Conservation (phyloP, 163 green algal genomes). For the Scenedesmus sp. region DNA sequence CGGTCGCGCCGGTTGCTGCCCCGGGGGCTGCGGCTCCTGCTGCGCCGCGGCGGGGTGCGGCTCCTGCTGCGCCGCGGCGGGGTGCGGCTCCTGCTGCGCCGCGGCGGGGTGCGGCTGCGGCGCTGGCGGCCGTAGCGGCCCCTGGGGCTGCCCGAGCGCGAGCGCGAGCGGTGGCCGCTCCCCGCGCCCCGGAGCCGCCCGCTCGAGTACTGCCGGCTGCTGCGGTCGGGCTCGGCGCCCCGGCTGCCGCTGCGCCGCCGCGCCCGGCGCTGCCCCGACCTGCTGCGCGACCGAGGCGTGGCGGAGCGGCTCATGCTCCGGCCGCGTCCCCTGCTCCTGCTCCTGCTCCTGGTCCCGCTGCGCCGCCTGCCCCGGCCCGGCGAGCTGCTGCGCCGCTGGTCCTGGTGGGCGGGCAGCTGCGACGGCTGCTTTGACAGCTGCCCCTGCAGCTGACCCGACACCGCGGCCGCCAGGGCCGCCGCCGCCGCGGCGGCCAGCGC, state of each 20-base stretch:
- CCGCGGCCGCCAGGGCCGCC: not conserved
- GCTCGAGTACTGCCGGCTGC: too few relatives aligned
- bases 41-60: not conserved
- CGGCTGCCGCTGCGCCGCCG: too few relatives aligned
- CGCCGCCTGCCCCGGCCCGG: conserved; percentile 2
- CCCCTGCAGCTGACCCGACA: conserved; percentile 9
- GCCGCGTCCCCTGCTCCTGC: not conserved
- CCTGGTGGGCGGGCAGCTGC: not conserved
- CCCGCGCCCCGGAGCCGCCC: too few relatives aligned
- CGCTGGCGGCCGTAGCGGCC: not conserved
- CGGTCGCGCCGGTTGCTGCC: conserved; percentile 3
- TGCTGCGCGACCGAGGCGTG: too few relatives aligned
- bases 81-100: conserved; percentile 13
- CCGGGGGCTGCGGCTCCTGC: not conserved
- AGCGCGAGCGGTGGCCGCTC: too few relatives aligned
- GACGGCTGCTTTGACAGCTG: not conserved
- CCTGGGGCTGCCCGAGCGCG: too few relatives aligned
- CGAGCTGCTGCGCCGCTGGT: not conserved
- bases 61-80: conserved; percentile 13
- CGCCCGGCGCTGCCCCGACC: too few relatives aligned
- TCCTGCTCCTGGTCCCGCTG: not conserved
- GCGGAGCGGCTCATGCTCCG: conserved; percentile 1
- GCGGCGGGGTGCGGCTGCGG: conserved; percentile 6
- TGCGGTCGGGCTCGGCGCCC: too few relatives aligned
- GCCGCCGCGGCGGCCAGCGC: conserved; percentile 10